phyloP scores from a whole-genome alignment of 352 stramenopile species.

The Globisporangium paroecandrum region DNA sequence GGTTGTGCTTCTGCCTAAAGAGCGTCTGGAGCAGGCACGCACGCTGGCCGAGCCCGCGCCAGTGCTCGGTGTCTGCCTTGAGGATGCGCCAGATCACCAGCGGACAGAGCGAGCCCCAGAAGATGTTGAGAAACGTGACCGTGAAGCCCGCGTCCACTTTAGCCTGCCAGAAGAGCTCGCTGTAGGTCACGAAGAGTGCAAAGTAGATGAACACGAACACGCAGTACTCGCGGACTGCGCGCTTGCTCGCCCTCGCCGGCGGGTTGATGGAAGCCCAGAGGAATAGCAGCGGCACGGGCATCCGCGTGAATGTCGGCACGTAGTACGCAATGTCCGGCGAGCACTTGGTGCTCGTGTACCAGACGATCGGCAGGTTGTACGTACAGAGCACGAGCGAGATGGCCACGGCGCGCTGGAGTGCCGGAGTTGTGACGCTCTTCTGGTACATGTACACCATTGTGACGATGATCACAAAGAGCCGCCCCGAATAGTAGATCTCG shows the following conservation, averaged over 20 bases:
- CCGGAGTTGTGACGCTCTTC: conserved; percentile 38
- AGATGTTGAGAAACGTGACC: conserved; percentile 34
- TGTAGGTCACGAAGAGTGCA: conserved; percentile 35
- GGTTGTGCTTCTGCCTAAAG: conserved; percentile 45
- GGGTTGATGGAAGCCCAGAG: conserved; percentile 39
- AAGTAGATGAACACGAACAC: conserved; percentile 46
- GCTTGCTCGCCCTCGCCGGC: conserved; percentile 40
- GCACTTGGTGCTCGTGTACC: conserved; percentile 21
- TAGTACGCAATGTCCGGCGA: conserved; percentile 28
- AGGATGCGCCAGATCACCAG: conserved; percentile 72
- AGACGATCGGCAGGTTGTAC: conserved; percentile 61
- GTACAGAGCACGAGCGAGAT: conserved; percentile 42
- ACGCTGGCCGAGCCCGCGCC: conserved; percentile 56
- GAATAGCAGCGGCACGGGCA: conserved; percentile 38
- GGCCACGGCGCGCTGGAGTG: conserved; percentile 37
- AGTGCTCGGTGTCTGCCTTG: conserved; percentile 68
- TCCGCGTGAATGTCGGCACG: conserved; percentile 31
- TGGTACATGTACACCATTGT: conserved; percentile 59
- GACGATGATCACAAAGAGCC: conserved; percentile 64
- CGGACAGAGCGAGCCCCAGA: conserved; percentile 51
- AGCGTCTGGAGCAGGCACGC: conserved; percentile 50
- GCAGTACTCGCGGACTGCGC: conserved; percentile 57
- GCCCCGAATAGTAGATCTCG: conserved; percentile 50
- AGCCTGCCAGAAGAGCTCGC: conserved; percentile 29
- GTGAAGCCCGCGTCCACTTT: conserved; percentile 30